phyloP scores from a whole-genome alignment of 2,329 filamentous ascomycete species.

The Fusarium stilboides region DNA sequence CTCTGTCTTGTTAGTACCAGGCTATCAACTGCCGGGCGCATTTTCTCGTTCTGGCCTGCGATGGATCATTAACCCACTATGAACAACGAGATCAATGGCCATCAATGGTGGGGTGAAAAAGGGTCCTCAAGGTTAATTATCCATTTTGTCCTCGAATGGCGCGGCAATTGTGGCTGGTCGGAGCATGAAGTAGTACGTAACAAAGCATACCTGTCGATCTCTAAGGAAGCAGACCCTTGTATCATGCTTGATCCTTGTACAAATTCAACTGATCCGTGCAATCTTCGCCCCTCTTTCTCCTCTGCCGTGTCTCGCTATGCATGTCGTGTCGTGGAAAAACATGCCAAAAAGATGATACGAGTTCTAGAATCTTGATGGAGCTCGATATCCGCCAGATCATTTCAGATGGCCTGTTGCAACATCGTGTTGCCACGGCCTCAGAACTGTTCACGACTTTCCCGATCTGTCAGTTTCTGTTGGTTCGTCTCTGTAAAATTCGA shows the following conservation, averaged over 20 bases:
- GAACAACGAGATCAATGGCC: neutral
- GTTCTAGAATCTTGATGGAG: constrained; percentile 4
- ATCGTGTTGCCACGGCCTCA: neutral
- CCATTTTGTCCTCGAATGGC: neutral
- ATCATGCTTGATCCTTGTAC: neutral
- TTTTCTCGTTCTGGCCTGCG: constrained; percentile 7
- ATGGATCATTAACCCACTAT: neutral
- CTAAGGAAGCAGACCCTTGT: neutral
- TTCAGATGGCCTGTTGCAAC: neutral
- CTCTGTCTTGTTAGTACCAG: neutral
- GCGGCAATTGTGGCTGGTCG: neutral
- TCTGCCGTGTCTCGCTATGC: neutral
- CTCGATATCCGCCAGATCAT: neutral
- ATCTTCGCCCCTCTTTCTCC: neutral
- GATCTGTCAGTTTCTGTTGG: constrained; percentile 4
- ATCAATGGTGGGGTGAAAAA: neutral
- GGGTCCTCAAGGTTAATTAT: neutral
- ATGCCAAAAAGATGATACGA: constrained; percentile 14
- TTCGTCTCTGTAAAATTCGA: neutral
- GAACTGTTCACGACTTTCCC: neutral
- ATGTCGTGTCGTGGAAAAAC: neutral
- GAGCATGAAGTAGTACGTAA: neutral
- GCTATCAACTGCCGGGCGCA: constrained; percentile 4
- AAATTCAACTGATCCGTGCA: neutral
- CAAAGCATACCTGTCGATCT: neutral